Evolutionary conservation across 1,139 yeast genomes (phyloP), one percentile per base, ranked within the genome.

Genomic region (Geotrichum klebahnii): DNA sequence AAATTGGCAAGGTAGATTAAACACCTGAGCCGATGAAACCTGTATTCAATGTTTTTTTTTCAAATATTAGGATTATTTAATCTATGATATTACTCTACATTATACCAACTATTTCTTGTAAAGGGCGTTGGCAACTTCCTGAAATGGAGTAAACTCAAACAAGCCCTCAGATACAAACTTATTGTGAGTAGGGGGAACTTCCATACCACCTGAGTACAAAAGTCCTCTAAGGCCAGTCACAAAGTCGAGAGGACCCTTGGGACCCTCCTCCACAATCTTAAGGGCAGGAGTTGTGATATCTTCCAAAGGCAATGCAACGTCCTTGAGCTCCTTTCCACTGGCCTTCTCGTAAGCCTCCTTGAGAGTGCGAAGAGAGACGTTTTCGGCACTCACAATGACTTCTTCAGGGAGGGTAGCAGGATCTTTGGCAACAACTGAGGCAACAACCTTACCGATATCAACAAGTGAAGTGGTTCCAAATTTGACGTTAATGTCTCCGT

Each of bases 371-470:
- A 70, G 62, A 0, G 78, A 60, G 35, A 71, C 60, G 29, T 55
- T 57, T 34, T 72, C 79, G 22, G 82, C 75, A 44, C 67, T 69
- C 33, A 80, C 61, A 57, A 72, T 67, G 28, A 80, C 56, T 12
- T 54, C 55, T 54, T 77, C 75, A 26, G 83, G 82, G 36, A 81
- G 62, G 5, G 70, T 52, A n/a, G 54, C 55, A 10, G 72, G 69
- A 36, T 72, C 70, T 22, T 55, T 59, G 22, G 79, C 69, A 10
- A 66, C 67, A 16, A 75, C 52, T 2, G 78, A 67, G 12, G 78
- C 80, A 37, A 78, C 63, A 2, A 68, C 58, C 32, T 70, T 69
- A 14, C 81, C 85, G 48, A 81, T 61, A 62, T 82, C 85, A 12
- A 56, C 57, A 16, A 71, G 57, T 36, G 62, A 69, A 2, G 78